phyloP scores from a whole-genome alignment of 352 stramenopile species.

The Phytophthora syringae region DNA sequence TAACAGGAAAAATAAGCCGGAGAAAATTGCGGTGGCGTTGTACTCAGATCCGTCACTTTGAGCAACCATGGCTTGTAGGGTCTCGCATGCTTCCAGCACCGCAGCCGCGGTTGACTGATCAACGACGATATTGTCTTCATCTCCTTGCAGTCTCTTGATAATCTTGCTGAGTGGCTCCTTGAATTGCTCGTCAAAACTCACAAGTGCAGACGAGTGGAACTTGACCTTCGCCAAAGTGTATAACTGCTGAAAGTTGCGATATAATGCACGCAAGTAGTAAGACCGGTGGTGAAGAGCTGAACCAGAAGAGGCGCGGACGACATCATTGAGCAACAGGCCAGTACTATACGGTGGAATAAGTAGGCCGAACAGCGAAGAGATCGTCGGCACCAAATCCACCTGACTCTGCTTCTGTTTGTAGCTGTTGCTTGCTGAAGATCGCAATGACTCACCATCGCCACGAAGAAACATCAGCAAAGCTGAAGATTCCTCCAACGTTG shows the following conservation, averaged over 20 bases:
- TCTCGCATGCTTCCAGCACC: constrained; percentile 46
- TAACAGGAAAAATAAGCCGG: constrained; percentile 49
- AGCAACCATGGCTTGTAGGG: constrained; percentile 56
- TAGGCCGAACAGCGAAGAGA: constrained; percentile 76
- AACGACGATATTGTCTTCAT: constrained; percentile 1
- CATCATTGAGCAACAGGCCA: constrained; percentile 66
- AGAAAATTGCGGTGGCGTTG: constrained; percentile 44
- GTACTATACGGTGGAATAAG: constrained; percentile 73
- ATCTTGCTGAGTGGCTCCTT: constrained; percentile 28
- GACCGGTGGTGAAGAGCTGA: not conserved
- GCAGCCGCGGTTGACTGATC: constrained; percentile 10
- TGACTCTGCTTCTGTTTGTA: constrained; percentile 51
- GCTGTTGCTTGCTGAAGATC: not conserved
- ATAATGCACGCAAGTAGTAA: constrained; percentile 45
- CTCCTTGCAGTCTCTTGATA: constrained; percentile 1
- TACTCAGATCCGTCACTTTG: constrained; percentile 85
- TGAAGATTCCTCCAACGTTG: constrained; percentile 84
- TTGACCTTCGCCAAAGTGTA: constrained; percentile 55
- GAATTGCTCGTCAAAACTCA: constrained; percentile 42
- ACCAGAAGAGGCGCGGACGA: constrained; percentile 44
- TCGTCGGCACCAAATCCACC: constrained; percentile 87
- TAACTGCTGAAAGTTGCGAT: constrained; percentile 72
- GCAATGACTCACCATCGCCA: constrained; percentile 44
- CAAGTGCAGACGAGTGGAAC: constrained; percentile 38
- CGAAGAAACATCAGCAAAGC: constrained; percentile 82